A percentile compares a stretch with the other conserved stretches of the same genome.
These are phyloP conservation scores for Zopfochytrium polystomum DNA, from an alignment of 371 early-diverging fungal genomes.

Conservation along the genomic window DNA sequence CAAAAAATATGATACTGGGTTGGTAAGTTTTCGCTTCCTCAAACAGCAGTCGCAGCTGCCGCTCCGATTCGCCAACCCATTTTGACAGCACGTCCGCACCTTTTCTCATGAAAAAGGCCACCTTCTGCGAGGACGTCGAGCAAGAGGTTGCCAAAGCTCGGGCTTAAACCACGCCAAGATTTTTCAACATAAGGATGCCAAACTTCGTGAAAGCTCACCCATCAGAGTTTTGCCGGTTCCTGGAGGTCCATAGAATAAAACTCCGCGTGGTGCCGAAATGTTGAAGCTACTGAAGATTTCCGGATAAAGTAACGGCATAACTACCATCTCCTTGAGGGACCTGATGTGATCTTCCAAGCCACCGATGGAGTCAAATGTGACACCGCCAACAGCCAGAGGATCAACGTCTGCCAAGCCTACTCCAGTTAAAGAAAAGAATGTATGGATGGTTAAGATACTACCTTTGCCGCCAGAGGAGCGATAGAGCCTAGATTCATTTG, in stretches of 20 bases:
- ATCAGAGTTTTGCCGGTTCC: conserved; percentile 60
- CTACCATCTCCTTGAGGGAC: conserved; percentile 69
- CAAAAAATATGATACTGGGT: conserved; percentile 96
- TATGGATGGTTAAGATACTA: background rate
- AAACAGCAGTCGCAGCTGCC: conserved; percentile 73
- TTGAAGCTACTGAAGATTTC: conserved; percentile 62
- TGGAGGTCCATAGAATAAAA: no score
- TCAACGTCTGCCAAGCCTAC: conserved; percentile 43
- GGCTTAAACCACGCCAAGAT: no score
- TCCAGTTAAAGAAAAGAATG: background rate
- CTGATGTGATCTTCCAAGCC: conserved; percentile 57
- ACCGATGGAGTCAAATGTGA: conserved; percentile 57
- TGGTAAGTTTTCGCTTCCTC: conserved; percentile 74
- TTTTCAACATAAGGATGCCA: no score
- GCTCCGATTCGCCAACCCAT: conserved; percentile 81
- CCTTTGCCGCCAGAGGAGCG: conserved; percentile 19
- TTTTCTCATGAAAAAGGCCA: conserved; percentile 73
- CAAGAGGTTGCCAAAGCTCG: conserved; percentile 67
- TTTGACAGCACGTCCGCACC: conserved; percentile 78
- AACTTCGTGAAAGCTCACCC: no score
- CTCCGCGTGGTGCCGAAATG: conserved; percentile 58
- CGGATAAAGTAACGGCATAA: conserved; percentile 79
- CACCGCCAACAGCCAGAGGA: conserved; percentile 39
- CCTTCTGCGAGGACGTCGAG: conserved; percentile 56
- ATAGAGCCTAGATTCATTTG: conserved; percentile 18